phyloP scores from a whole-genome alignment of 169 alveolate species.

The Blepharisma undulans region DNA sequence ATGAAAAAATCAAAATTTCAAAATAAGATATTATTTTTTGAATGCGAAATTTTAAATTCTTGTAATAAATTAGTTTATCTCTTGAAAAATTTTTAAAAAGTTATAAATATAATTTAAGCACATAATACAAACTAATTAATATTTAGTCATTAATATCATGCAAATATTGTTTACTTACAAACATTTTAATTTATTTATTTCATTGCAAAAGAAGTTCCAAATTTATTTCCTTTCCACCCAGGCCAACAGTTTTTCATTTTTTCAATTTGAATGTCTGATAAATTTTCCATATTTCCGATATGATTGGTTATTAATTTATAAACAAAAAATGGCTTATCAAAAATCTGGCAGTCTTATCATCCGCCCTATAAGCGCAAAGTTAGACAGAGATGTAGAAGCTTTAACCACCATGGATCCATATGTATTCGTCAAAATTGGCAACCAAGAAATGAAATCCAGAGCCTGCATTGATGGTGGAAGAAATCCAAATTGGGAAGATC shows the following conservation, averaged over 20 bases:
- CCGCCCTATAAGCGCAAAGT: constrained; percentile 19
- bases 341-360: constrained; percentile 7
- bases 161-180: too few relatives aligned
- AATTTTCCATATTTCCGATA: not conserved
- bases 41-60: too few relatives aligned
- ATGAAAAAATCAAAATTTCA: too few relatives aligned
- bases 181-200: too few relatives aligned
- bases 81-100: too few relatives aligned
- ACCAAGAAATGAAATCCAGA: constrained; percentile 25
- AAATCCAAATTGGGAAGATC: constrained; percentile 53
- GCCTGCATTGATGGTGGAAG: constrained; percentile 47
- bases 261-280: not conserved
- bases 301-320: not conserved
- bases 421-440: constrained; percentile 28
- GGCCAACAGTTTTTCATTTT: not conserved
- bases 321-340: not conserved
- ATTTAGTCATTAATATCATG: too few relatives aligned
- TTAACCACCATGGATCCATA: constrained; percentile 57
- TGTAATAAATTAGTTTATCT: too few relatives aligned
- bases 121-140: too few relatives aligned
- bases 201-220: not conserved
- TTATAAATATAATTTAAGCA: too few relatives aligned
- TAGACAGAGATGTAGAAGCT: constrained; percentile 45
- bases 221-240: not conserved
- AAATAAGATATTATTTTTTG: too few relatives aligned